Conservation (phyloP, 1,284 basidiomycete genomes). For the Ustilago trichophora region DNA sequence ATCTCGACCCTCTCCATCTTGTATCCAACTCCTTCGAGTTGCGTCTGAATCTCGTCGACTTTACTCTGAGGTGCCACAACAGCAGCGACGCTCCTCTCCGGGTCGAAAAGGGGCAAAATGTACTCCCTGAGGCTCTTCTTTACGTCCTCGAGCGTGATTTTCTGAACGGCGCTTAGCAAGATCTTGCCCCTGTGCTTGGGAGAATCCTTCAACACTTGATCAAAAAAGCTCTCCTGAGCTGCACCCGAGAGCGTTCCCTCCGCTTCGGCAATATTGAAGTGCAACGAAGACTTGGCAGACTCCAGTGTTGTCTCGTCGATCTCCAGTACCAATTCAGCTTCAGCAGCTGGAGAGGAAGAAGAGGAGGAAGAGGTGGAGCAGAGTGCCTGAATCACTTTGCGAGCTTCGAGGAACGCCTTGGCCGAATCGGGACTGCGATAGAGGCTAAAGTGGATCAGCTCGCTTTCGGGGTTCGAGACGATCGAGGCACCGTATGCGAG, state of each 20-base stretch:
- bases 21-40: constrained; percentile 77
- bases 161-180: constrained; percentile 67
- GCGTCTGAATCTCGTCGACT: constrained; percentile 76
- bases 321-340: constrained; percentile 66
- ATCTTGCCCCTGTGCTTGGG: constrained; percentile 56
- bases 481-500: constrained; percentile 88
- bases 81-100: constrained; percentile 79
- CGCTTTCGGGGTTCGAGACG: constrained; percentile 80
- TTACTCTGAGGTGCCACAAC: constrained; percentile 85
- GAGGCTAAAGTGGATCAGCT: constrained; percentile 80
- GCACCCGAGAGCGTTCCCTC: constrained; percentile 86
- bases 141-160: constrained; percentile 81
- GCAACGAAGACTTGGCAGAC: constrained; percentile 89
- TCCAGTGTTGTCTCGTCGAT: constrained; percentile 86
- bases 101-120: constrained; percentile 85
- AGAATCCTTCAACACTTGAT: constrained; percentile 47
- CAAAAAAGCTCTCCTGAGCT: constrained; percentile 69
- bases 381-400: constrained; percentile 67
- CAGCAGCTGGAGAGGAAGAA: too few species aligned
- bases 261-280: constrained; percentile 80
- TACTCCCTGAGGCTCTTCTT: constrained; percentile 76
- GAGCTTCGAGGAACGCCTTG: constrained; percentile 83
- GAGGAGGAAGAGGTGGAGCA: too few species aligned
- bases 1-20: constrained; percentile 78
- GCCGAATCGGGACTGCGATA: constrained; percentile 83